Evolutionary conservation across 2,329 filamentous ascomycete species (phyloP).

Genomic region (Fusarium nisikadoi): DNA sequence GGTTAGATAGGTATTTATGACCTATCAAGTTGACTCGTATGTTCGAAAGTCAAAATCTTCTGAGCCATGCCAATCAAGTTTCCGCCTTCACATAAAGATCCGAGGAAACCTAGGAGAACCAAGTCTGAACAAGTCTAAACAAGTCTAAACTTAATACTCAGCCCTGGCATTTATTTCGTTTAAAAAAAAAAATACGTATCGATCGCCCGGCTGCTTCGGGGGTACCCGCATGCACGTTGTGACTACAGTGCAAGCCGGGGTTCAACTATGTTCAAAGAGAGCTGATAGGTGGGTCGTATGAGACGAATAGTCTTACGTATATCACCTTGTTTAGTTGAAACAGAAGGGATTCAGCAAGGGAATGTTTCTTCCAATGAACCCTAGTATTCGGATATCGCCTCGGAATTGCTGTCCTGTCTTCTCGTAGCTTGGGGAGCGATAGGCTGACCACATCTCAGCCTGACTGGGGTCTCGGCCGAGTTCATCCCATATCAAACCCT

Average conservation of each 20-base stretch:
- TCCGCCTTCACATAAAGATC: not conserved
- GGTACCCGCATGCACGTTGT: conserved; percentile 31
- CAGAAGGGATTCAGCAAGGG: not conserved
- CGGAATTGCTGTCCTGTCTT: not conserved
- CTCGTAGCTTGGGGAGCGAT: not conserved
- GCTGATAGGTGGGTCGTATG: conserved; percentile 21
- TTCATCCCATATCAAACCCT: conserved; percentile 6
- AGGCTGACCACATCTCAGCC: not conserved
- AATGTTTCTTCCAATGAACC: not conserved
- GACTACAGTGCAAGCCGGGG: conserved; percentile 17
- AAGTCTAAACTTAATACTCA: conserved; percentile 10
- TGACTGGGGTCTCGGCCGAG: conserved; percentile 13
- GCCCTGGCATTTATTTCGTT: conserved; percentile 5
- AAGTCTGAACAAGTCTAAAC: conserved; percentile 1
- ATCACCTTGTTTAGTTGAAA: not conserved
- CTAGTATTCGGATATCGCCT: not conserved
- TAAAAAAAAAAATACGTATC: conserved; percentile 1
- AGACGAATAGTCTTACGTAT: not conserved
- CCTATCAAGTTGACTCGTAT: not conserved
- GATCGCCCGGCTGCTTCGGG: conserved; percentile 6
- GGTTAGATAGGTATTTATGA: not conserved
- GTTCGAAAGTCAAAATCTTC: not conserved
- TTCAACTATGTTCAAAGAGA: conserved; percentile 12
- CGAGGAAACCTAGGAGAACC: not conserved
- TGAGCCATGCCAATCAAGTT: not conserved